Conservation (phyloP, 2,329 filamentous ascomycete genomes). For the Metarhizium brunneum region DNA sequence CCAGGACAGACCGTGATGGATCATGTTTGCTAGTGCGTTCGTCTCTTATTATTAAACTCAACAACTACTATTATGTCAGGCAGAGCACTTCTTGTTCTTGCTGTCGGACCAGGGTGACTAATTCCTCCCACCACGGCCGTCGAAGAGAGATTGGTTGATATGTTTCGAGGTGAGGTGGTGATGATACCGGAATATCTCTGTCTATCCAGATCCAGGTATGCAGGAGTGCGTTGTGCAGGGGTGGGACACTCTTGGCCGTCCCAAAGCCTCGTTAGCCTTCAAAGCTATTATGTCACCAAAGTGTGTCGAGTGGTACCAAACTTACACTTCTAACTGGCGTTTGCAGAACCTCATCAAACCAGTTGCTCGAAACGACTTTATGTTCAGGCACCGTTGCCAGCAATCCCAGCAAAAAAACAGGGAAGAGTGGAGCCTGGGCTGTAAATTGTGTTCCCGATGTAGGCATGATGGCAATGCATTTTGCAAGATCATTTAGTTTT, state of each 20-base stretch:
- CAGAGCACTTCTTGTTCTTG: constrained; percentile 27
- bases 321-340: constrained; percentile 31
- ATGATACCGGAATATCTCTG: constrained; percentile 13
- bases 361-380: constrained; percentile 18
- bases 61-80: constrained; percentile 20
- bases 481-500: constrained; percentile 23
- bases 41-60: too few relatives aligned
- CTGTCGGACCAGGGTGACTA: constrained; percentile 22
- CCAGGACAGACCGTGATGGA: too few relatives aligned
- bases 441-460: constrained; percentile 31
- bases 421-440: constrained; percentile 31
- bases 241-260: constrained; percentile 27
- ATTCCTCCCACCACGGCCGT: constrained; percentile 29
- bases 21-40: too few relatives aligned
- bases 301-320: constrained; percentile 5
- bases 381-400: constrained; percentile 21
- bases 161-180: constrained; percentile 7
- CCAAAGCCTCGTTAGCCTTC: background rate
- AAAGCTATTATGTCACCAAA: constrained; percentile 5
- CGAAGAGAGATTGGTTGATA: constrained; percentile 18
- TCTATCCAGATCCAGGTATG: constrained; percentile 27
- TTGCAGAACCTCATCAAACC: constrained; percentile 27
- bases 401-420: constrained; percentile 31
- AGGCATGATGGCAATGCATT: constrained; percentile 30
- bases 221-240: constrained; percentile 23